phyloP scores from a whole-genome alignment of 2,329 filamentous ascomycete genomes.

The Colletotrichum costaricense region DNA sequence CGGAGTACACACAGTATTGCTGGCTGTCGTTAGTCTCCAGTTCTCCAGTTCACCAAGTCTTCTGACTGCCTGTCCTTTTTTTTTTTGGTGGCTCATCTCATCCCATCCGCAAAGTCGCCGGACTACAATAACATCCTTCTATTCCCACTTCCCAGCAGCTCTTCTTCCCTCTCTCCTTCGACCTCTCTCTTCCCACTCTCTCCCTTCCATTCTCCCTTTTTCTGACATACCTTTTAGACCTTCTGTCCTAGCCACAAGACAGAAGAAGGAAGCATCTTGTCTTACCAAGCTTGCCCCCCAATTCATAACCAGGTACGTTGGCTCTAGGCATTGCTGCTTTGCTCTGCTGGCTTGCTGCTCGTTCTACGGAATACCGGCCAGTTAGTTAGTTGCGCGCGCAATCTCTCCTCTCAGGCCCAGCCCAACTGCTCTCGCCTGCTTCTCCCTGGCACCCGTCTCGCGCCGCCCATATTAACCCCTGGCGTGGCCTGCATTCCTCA shows the following conservation, averaged over 20 bases:
- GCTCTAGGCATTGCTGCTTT: background rate
- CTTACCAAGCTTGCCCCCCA: constrained; percentile 20
- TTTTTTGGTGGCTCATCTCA: background rate
- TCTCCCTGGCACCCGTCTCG: constrained; percentile 4
- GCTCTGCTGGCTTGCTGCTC: background rate
- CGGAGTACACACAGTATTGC: background rate
- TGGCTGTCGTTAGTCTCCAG: background rate
- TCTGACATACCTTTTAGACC: constrained; percentile 29
- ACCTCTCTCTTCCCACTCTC: constrained; percentile 29
- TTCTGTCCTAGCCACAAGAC: constrained; percentile 30
- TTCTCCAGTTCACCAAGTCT: constrained; percentile 5
- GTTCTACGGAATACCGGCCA: no score
- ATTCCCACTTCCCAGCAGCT: constrained; percentile 1
- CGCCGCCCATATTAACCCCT: constrained; percentile 15
- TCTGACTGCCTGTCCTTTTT: background rate
- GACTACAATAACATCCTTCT: constrained; percentile 33
- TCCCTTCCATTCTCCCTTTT: constrained; percentile 35
- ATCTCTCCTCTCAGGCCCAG: background rate
- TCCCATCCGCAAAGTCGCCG: constrained; percentile 5
- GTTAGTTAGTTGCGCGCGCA: background rate
- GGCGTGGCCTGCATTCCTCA: constrained; percentile 4
- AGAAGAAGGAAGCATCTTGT: constrained; percentile 33
- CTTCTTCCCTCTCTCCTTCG: constrained; percentile 1
- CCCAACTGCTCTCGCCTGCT: background rate
- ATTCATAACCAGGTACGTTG: constrained; percentile 28